Evolutionary conservation across 768 basidiomycete species (phyloP), one percentile per base, ranked within the genome.

Genomic region (Boletus rex-veris): DNA sequence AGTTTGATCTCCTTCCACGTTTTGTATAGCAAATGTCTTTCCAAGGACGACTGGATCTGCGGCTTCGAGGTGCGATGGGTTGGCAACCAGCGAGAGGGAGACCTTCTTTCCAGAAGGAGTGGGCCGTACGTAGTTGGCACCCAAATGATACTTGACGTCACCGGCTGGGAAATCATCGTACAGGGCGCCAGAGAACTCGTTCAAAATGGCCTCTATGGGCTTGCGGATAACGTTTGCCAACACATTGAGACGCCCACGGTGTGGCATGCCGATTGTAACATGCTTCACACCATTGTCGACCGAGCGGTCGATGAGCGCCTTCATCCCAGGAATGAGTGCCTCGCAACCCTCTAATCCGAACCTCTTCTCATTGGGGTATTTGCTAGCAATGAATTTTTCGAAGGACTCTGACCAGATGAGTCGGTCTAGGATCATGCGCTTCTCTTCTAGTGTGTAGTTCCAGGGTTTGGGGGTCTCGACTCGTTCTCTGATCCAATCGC

Each of bases 391-490:
- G 80, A 98, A 99, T 66, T 94, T 94, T 73, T 99, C 97, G 66
- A 98, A 98, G 5, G 91, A 89, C 65, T 98, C 97, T n/a, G 96
- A 98, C 97, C 97, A 99, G 70, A 98, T 98, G 63, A 98, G 87
- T 56, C 97, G 91, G 75, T 99, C 97, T 52, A 99, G 83, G 59
- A 99, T 95, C 91, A 98, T 95, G 44, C 93, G 87, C 75, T 98
- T 99, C 77, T 99, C 97, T 64, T 99, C 97, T 48, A 95, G 82
- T 48, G 90, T 91, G 75, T 98, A 99, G 65, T 94, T 92, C 93
- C 93, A 98, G 7, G 96, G 96, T 64, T 90, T 87, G 1, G 97
- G 97, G 15, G 88, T 86, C 72, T 99, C 97, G 42, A 98, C 79
- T 54, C 97, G 90, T 68, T 94, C 92, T 60, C 97, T 82, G 64